phyloP scores from a whole-genome alignment of 192 early-diverging fungal species.

The Podila minutissima region DNA sequence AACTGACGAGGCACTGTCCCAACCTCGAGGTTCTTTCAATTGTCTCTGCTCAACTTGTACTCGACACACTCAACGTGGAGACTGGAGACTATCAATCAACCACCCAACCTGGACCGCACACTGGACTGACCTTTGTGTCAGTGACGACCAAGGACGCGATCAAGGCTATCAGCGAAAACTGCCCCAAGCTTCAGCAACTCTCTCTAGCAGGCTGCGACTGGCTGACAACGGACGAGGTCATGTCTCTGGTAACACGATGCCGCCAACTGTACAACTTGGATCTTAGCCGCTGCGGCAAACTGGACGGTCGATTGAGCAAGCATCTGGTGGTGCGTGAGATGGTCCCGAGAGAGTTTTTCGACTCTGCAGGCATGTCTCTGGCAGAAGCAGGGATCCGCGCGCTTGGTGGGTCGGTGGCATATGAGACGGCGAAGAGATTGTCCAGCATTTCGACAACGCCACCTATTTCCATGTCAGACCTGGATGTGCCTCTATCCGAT shows the following conservation, averaged over 20 bases:
- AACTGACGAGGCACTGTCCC: constrained; percentile 51
- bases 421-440: too few relatives aligned
- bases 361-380: too few relatives aligned
- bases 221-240: constrained; percentile 52
- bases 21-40: constrained; percentile 51
- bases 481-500: not conserved
- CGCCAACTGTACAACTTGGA: constrained; percentile 47
- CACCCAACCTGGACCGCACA: constrained; percentile 42
- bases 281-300: constrained; percentile 45
- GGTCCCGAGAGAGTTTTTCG: too few relatives aligned
- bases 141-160: constrained; percentile 48
- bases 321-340: not conserved
- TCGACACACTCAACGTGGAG: constrained; percentile 53
- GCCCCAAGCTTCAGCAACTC: constrained; percentile 37
- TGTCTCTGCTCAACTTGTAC: constrained; percentile 37
- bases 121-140: constrained; percentile 49
- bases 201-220: constrained; percentile 57
- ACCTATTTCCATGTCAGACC: not conserved
- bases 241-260: constrained; percentile 41
- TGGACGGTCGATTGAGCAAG: constrained; percentile 32
- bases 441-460: too few relatives aligned
- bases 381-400: too few relatives aligned
- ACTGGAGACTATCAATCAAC: constrained; percentile 61
- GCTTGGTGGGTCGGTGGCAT: too few relatives aligned
- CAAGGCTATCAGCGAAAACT: constrained; percentile 50